A percentile compares a stretch with the other conserved stretches of the same genome.
Evolutionary conservation across 352 stramenopile species (phyloP).

Genomic region (Blastocystis sp.): DNA sequence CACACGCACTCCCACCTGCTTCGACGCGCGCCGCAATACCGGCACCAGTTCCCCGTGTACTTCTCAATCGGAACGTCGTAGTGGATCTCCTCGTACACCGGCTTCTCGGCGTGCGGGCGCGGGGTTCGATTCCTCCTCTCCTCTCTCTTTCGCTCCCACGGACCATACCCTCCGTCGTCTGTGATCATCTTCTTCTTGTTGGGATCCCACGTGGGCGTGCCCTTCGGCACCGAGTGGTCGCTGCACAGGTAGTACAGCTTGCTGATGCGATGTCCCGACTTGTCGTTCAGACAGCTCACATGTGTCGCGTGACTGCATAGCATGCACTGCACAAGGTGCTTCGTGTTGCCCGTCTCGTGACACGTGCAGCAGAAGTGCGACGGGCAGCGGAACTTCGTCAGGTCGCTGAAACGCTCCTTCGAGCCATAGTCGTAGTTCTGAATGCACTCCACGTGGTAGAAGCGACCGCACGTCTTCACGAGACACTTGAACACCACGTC

Average conservation of each 20-base stretch:
- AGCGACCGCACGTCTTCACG: conserved; percentile 57
- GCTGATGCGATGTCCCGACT: conserved; percentile 37
- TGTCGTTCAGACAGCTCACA: conserved; percentile 44
- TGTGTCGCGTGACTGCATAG: conserved; percentile 42
- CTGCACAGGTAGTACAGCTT: conserved; percentile 72
- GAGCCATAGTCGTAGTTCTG: conserved; percentile 53
- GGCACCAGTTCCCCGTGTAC: conserved; percentile 72
- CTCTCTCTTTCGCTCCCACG: not conserved
- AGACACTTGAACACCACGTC: conserved; percentile 72
- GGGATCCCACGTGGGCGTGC: conserved; percentile 46
- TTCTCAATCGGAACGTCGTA: conserved; percentile 59
- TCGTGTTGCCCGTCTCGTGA: conserved; percentile 73
- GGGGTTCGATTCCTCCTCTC: not conserved
- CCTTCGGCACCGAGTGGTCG: conserved; percentile 41
- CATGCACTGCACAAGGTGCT: conserved; percentile 68
- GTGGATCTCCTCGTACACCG: conserved; percentile 39
- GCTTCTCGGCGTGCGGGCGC: conserved; percentile 38
- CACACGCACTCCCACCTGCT: conserved; percentile 10
- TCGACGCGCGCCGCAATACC: conserved; percentile 64
- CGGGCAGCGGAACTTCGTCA: conserved; percentile 69
- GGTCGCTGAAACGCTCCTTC: conserved; percentile 65
- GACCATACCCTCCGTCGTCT: not conserved
- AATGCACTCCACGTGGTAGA: conserved; percentile 71
- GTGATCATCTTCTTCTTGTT: conserved; percentile 54
- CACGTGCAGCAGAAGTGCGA: conserved; percentile 68